These are phyloP conservation scores for Allium cepa DNA, from an alignment of 106 monocot genomes.

Conservation along the genomic window DNA sequence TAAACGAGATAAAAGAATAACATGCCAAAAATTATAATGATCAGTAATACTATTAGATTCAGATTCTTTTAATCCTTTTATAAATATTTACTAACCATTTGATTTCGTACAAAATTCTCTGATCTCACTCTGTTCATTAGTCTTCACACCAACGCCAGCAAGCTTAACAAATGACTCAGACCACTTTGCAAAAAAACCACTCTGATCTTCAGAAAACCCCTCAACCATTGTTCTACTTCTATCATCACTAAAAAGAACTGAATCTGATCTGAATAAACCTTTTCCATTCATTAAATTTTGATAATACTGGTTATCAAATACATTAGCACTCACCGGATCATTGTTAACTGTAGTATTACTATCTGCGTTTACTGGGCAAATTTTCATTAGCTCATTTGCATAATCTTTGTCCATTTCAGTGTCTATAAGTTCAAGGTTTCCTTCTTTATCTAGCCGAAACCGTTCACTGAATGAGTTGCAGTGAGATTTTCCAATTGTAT, in stretches of 20 bases:
- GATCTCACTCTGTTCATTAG: slow-evolving; percentile 58
- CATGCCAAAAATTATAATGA: too few species aligned
- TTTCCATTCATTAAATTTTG: slow-evolving; percentile 6
- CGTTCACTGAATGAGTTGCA: slow-evolving; percentile 19
- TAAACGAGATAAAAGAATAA: too few species aligned
- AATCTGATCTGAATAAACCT: slow-evolving; percentile 14
- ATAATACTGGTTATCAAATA: slow-evolving; percentile 18
- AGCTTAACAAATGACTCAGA: slow-evolving; percentile 58
- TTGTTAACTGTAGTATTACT: slow-evolving; percentile 5
- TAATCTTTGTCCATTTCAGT: slow-evolving; percentile 5
- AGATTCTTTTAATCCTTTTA: too few species aligned
- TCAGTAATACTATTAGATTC: too few species aligned
- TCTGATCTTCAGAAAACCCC: slow-evolving; percentile 30
- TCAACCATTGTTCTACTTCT: slow-evolving; percentile 7
- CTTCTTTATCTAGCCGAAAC: slow-evolving; percentile 3
- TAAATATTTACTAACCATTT: background rate
- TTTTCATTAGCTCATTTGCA: slow-evolving; percentile 8
- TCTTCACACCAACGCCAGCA: slow-evolving; percentile 50
- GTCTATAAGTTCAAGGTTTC: slow-evolving; percentile 9
- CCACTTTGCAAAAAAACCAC: slow-evolving; percentile 59
- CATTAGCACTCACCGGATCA: slow-evolving; percentile 8
- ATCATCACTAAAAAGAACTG: slow-evolving; percentile 5
- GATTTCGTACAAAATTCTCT: slow-evolving; percentile 8
- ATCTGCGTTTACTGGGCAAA: slow-evolving; percentile 15
- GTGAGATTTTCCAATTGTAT: slow-evolving; percentile 16